Evolutionary conservation across 768 basidiomycete species (phyloP), one percentile per base, ranked within the genome.

Genomic region (Suillus bovinus): DNA sequence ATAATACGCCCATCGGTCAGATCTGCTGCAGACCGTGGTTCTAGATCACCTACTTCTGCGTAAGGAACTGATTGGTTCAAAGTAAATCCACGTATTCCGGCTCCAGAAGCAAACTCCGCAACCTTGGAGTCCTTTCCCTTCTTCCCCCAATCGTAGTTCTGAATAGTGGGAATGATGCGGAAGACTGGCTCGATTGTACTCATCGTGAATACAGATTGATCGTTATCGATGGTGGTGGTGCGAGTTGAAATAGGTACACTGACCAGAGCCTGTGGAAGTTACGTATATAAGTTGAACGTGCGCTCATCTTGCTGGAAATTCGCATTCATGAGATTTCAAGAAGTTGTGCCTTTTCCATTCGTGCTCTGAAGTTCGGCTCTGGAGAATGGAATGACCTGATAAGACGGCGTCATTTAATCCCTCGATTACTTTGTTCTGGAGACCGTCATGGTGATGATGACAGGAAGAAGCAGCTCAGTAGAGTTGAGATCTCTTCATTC

Each of bases 101-200:
- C 83, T 4, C 85, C 82, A 22, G 78, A 69, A 0, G 91, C 93
- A 57, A 92, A 87, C 70, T 93, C 88, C 7, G 96, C 95, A n/a
- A 93, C 97, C 73, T 92, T 91, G 64, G 92, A 93, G 20, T 79
- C 78, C 14, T 76, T 77, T 4, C 96, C 96, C 17, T 85, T 77
- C 79, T 92, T 95, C 22, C 96, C 96, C 96, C 96, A 99, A 71
- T 95, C 93, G 72, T 99, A 98, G 64, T 87, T 83, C 72, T 99
- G 95, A 1, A 86, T 84, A 8, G 93, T 96, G 3, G 94, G 92
- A 5, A 81, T 68, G 68, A 98, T 83, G 74, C 89, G 91, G 79
- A 97, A 94, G 17, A 94, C 86, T 1, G 77, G 66, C 38, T 70
- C 70, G 13, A 60, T 62, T 27, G 66, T 58, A 58, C 54, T 66